Conservation (phyloP, 1,284 basidiomycete genomes). For the Phylloporus sp. region DNA sequence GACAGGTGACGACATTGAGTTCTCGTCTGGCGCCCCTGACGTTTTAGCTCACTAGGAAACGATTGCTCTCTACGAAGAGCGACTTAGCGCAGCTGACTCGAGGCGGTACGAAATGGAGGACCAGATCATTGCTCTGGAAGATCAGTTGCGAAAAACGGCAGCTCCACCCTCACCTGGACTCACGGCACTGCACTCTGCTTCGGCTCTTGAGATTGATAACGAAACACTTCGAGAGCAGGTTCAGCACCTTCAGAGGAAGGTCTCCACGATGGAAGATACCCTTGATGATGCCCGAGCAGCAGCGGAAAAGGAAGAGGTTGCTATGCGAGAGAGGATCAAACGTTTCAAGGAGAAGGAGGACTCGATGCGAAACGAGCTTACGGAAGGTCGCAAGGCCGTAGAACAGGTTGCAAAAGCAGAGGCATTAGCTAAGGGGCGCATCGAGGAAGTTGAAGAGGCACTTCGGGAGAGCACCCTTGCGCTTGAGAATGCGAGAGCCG, state of each 20-base stretch:
- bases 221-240: slow-evolving; percentile 90
- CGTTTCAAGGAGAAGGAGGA: slow-evolving; percentile 84
- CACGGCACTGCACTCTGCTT: slow-evolving; percentile 52
- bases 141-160: slow-evolving; percentile 49
- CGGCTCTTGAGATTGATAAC: slow-evolving; percentile 90
- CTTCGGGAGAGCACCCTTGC: slow-evolving; percentile 88
- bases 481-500: slow-evolving; percentile 90
- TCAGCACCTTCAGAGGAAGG: slow-evolving; percentile 82
- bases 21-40: slow-evolving; percentile 12
- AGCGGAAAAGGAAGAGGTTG: slow-evolving; percentile 78
- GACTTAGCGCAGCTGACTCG: slow-evolving; percentile 73
- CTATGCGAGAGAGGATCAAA: slow-evolving; percentile 69
- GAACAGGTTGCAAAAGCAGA: slow-evolving; percentile 73
- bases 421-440: slow-evolving; percentile 63
- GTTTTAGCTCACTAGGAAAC: slow-evolving; percentile 68
- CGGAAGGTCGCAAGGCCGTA: slow-evolving; percentile 67
- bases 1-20: slow-evolving; percentile 64
- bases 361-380: slow-evolving; percentile 71
- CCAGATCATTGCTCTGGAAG: slow-evolving; percentile 69
- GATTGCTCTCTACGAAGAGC: slow-evolving; percentile 91
- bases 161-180: slow-evolving; percentile 49
- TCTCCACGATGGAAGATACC: slow-evolving; percentile 81
- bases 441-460: slow-evolving; percentile 88
- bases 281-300: slow-evolving; percentile 80
- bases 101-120: slow-evolving; percentile 84